Evolutionary conservation across 129 eudicot species (phyloP), one percentile per base, ranked within the genome.

Genomic region (Helianthus tuberosus): DNA sequence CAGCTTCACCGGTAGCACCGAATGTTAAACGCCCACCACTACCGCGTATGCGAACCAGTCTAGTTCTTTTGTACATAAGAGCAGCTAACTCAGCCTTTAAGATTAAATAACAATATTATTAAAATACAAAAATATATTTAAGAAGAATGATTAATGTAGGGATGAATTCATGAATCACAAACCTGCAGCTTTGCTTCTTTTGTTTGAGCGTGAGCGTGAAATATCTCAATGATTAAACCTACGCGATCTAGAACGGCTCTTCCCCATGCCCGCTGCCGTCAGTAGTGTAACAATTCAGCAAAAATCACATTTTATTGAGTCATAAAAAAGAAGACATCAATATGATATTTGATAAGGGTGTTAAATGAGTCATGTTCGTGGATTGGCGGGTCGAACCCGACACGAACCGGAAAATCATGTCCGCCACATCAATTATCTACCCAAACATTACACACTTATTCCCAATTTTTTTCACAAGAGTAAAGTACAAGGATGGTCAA

Each of bases 171-270:
- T 52, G 69, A 62, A 60, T 47, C 41, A 47, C 75, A 20, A 64
- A 88, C 98, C 91, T 94, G 99, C 20, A 94, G 84, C 82, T 87
- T 94, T 80, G 87, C 99, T 88, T 94, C 99, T 83, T 88, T 94
- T 43, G 99, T 94, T 73, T 91, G 92, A 65, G 99, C 99, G 88
- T 94, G 97, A 72, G 99, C 99, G 82, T 94, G 83, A 60, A 94
- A 94, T 68, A 94, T 94, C 80, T 94, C 93, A 69, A 94, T 94
- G 20, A 94, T 94, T 69, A 94, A 88, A 46, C 90, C 97, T n/a
- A 94, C 97, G n/a, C 99, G 97, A 77, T 94, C 99, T 41, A 94
- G 71, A 83, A 94, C 99, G 67, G 99, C 96, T 65, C 80, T 94
- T 9, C 80, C 93, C 97, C 97, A 94, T 61, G 52, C 73, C 68